These are phyloP conservation scores for Syzygium malaccense DNA, from an alignment of 441 rosid genomes.

Conservation along the genomic window DNA sequence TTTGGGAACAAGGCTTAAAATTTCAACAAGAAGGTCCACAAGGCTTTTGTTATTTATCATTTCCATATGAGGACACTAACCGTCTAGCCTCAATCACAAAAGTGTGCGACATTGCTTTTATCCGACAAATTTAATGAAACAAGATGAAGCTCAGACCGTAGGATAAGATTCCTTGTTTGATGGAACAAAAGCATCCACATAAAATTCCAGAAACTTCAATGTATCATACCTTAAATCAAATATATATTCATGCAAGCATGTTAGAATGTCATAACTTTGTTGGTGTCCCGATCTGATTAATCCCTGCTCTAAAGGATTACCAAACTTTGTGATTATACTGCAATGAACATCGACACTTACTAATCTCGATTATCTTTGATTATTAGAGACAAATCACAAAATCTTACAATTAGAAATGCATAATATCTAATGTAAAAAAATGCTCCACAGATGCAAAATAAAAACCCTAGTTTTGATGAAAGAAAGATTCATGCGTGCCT, in stretches of 20 bases:
- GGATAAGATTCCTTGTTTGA: neutral
- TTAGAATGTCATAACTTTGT: accelerated
- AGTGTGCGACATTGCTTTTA: neutral
- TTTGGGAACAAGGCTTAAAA: neutral
- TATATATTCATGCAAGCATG: neutral
- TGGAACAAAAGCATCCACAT: neutral
- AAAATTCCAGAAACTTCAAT: neutral
- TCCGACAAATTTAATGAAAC: neutral
- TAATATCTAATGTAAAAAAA: neutral
- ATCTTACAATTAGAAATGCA: neutral
- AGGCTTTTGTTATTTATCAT: neutral
- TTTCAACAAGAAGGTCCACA: neutral
- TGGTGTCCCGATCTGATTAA: neutral
- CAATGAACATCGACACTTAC: neutral
- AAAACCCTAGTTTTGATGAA: neutral
- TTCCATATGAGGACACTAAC: neutral
- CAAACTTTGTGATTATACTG: neutral
- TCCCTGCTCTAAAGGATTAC: neutral
- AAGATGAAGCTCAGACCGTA: neutral
- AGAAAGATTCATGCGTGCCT: neutral
- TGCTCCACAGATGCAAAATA: neutral
- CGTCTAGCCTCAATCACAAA: neutral
- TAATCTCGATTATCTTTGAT: neutral
- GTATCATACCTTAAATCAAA: neutral
- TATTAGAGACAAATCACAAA: neutral